phyloP scores from a whole-genome alignment of 352 stramenopile genomes.

The Phytophthora sojae region DNA sequence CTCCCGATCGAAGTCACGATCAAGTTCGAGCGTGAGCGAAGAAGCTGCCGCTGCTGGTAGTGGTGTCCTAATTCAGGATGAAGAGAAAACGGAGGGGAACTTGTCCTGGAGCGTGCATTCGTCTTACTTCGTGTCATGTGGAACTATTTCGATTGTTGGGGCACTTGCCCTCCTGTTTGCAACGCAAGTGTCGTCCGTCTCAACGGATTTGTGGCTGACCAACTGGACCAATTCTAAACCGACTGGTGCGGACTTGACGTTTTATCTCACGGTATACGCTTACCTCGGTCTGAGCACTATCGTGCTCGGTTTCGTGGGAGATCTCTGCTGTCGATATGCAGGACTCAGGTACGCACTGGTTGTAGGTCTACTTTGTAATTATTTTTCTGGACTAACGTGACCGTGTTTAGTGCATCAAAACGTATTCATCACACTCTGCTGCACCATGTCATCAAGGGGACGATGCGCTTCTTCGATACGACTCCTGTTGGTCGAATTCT shows the following conservation, averaged over 20 bases:
- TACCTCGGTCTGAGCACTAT: constrained; percentile 67
- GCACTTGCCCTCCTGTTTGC: constrained; percentile 47
- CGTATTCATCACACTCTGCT: constrained; percentile 72
- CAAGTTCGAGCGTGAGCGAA: constrained; percentile 12
- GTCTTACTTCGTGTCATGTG: constrained; percentile 64
- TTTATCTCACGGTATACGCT: constrained; percentile 65
- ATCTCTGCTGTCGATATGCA: constrained; percentile 55
- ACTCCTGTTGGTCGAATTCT: constrained; percentile 83
- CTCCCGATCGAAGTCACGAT: constrained; percentile 18
- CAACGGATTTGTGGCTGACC: constrained; percentile 75
- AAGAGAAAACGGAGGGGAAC: constrained; percentile 50
- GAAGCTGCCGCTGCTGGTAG: constrained; percentile 6
- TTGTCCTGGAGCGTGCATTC: constrained; percentile 48
- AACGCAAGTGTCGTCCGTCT: constrained; percentile 59
- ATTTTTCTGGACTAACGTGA: not conserved
- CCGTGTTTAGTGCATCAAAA: constrained; percentile 56
- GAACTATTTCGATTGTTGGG: constrained; percentile 41
- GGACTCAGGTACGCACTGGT: constrained; percentile 55
- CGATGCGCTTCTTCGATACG: constrained; percentile 89
- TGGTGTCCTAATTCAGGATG: constrained; percentile 51
- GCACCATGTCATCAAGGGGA: constrained; percentile 67
- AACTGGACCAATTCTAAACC: constrained; percentile 54
- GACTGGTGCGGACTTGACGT: constrained; percentile 35
- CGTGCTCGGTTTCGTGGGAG: constrained; percentile 54
- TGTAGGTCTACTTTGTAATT: too few relatives aligned